phyloP scores from a whole-genome alignment of 1,284 basidiomycete species.

The Cronartium ribicola region DNA sequence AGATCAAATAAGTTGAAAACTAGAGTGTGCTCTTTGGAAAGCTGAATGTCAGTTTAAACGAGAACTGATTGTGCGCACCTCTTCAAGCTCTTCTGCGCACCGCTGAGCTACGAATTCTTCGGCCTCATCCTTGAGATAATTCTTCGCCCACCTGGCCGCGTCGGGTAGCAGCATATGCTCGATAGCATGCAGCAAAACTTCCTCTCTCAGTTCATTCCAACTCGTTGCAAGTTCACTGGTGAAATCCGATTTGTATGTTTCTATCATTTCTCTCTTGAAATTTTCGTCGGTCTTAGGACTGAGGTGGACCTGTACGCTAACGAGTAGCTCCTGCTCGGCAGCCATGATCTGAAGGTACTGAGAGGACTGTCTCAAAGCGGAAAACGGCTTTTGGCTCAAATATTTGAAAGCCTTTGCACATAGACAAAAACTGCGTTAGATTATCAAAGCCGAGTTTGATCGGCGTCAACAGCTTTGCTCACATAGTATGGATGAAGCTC shows the following conservation, averaged over 20 bases:
- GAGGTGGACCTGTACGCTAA: constrained; percentile 71
- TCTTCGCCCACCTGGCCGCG: constrained; percentile 78
- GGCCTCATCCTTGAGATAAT: constrained; percentile 82
- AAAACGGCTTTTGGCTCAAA: constrained; percentile 72
- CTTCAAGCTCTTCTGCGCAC: constrained; percentile 66
- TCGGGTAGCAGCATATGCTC: constrained; percentile 74
- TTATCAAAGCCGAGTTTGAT: not conserved
- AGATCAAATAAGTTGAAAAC: constrained; percentile 32
- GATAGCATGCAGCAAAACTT: constrained; percentile 72
- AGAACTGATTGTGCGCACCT: constrained; percentile 58
- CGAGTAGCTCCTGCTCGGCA: constrained; percentile 81
- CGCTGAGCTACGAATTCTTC: constrained; percentile 73
- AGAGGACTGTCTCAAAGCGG: constrained; percentile 64
- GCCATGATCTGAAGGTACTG: constrained; percentile 88
- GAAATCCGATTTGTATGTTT: constrained; percentile 78
- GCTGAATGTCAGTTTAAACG: not conserved
- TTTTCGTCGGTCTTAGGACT: constrained; percentile 61
- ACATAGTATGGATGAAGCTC: constrained; percentile 84
- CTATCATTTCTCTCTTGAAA: constrained; percentile 69
- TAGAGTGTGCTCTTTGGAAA: constrained; percentile 54
- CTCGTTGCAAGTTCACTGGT: constrained; percentile 75
- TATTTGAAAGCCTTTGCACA: constrained; percentile 84
- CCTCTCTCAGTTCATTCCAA: constrained; percentile 87
- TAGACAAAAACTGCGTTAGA: constrained; percentile 9
- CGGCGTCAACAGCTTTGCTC: not conserved